These are phyloP conservation scores for Arachis stenosperma DNA, from an alignment of 306 rosid species.

Conservation along the genomic window DNA sequence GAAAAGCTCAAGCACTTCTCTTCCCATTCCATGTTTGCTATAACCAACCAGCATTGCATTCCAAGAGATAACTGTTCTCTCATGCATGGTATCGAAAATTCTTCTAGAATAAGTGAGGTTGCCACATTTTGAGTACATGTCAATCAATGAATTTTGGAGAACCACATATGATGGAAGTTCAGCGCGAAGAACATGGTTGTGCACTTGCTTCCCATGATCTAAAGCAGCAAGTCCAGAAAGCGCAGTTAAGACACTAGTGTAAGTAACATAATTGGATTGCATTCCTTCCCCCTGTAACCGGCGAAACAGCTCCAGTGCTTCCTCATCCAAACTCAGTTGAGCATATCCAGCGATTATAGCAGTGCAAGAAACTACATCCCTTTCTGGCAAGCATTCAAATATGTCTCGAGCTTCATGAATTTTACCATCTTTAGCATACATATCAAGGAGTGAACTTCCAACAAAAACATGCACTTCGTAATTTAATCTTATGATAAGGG, in stretches of 20 bases:
- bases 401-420: slow-evolving; percentile 68
- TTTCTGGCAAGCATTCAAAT: slow-evolving; percentile 75
- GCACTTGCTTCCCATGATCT: slow-evolving; percentile 86
- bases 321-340: slow-evolving; percentile 76
- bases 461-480: slow-evolving; percentile 70
- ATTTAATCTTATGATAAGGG: slow-evolving; percentile 58
- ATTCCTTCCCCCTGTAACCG: slow-evolving; percentile 74
- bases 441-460: slow-evolving; percentile 91
- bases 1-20: slow-evolving; percentile 77
- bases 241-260: slow-evolving; percentile 74
- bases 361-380: slow-evolving; percentile 86
- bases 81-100: slow-evolving; percentile 66
- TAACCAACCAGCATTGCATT: slow-evolving; percentile 90
- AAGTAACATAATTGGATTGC: slow-evolving; percentile 80
- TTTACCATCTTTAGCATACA: slow-evolving; percentile 85
- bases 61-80: slow-evolving; percentile 85
- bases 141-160: slow-evolving; percentile 85
- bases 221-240: slow-evolving; percentile 88
- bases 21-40: slow-evolving; percentile 88
- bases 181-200: slow-evolving; percentile 67
- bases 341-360: slow-evolving; percentile 92
- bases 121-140: slow-evolving; percentile 96
- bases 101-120: slow-evolving; percentile 69
- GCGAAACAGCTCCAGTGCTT: slow-evolving; percentile 74
- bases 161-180: slow-evolving; percentile 64